These are phyloP conservation scores for Tulasnella sp. DNA, from an alignment of 768 basidiomycete species.

Conservation along the genomic window DNA sequence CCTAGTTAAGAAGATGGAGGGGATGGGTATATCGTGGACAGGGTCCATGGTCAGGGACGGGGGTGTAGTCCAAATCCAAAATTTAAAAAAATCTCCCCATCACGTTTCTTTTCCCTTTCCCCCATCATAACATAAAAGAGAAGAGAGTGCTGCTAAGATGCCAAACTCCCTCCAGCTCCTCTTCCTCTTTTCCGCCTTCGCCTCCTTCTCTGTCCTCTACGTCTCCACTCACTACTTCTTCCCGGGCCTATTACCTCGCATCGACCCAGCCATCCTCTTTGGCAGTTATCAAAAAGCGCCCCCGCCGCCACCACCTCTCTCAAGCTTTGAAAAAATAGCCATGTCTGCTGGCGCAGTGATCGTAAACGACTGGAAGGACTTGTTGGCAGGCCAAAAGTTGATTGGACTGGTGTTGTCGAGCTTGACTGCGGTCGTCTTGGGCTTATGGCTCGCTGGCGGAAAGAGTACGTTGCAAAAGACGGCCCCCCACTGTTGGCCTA, in stretches of 20 bases:
- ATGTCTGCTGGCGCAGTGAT: conserved; percentile 6
- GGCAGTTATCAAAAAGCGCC: conserved; percentile 59
- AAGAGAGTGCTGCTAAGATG: conserved; percentile 43
- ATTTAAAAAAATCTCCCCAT: conserved; percentile 2
- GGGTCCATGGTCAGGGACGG: no score
- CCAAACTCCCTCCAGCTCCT: conserved; percentile 54
- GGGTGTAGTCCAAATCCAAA: no score
- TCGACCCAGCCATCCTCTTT: conserved; percentile 56
- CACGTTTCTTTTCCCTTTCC: background rate
- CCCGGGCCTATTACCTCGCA: conserved; percentile 44
- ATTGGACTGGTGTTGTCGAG: conserved; percentile 22
- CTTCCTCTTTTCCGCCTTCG: conserved; percentile 53
- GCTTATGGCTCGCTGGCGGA: conserved; percentile 17
- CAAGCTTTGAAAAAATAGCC: conserved; percentile 27
- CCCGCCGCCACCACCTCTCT: background rate
- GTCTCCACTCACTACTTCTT: conserved; percentile 43
- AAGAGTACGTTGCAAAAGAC: no score
- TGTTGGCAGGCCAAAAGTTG: background rate
- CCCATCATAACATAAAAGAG: conserved; percentile 9
- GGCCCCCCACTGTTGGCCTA: no score
- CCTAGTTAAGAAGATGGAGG: no score
- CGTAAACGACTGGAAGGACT: conserved; percentile 14
- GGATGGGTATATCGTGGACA: no score
- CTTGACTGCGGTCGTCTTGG: conserved; percentile 17
- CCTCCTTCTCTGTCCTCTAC: conserved; percentile 49